These are phyloP conservation scores for Pseudocohnilembus persalinus DNA, from an alignment of 169 alveolate species.

Conservation along the genomic window DNA sequence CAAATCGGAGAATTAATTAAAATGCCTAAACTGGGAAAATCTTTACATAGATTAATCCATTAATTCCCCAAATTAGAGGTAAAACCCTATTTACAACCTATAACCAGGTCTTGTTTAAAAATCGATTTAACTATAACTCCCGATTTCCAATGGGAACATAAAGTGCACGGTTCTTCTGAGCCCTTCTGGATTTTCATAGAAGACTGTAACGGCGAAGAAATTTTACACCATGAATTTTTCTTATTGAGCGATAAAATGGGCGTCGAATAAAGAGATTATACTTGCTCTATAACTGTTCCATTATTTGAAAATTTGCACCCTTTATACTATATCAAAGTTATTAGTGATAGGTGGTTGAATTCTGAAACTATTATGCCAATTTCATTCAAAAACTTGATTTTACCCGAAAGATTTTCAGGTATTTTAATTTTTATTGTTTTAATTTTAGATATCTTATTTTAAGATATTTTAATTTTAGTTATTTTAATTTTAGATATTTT, in stretches of 20 bases:
- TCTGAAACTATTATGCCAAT: slow-evolving; percentile 86
- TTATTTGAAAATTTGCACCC: slow-evolving; percentile 97
- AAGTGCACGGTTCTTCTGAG: slow-evolving; percentile 93
- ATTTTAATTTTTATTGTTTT: no score
- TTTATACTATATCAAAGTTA: slow-evolving; percentile 94
- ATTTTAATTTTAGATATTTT: no score
- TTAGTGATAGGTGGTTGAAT: slow-evolving; percentile 95
- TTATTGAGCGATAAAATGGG: slow-evolving; percentile 69
- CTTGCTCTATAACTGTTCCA: slow-evolving; percentile 94
- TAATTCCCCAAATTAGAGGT: slow-evolving; percentile 94
- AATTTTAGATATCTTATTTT: no score
- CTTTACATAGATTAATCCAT: slow-evolving; percentile 85
- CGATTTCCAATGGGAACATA: slow-evolving; percentile 63
- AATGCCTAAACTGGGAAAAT: slow-evolving; percentile 53
- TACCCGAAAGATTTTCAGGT: slow-evolving; percentile 92
- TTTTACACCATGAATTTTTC: slow-evolving; percentile 93
- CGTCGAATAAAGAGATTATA: slow-evolving; percentile 75
- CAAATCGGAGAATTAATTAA: slow-evolving; percentile 91
- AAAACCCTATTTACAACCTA: slow-evolving; percentile 95
- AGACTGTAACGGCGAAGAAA: slow-evolving; percentile 95
- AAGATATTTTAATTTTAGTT: no score
- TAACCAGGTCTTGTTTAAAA: slow-evolving; percentile 93
- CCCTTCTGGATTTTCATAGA: slow-evolving; percentile 96
- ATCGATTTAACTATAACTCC: slow-evolving; percentile 89
- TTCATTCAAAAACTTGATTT: slow-evolving; percentile 88